Base-by-base conservation (phyloP, 768 basidiomycete genomes). In the Tylopilus plumbeoviolaceoides region DNA sequence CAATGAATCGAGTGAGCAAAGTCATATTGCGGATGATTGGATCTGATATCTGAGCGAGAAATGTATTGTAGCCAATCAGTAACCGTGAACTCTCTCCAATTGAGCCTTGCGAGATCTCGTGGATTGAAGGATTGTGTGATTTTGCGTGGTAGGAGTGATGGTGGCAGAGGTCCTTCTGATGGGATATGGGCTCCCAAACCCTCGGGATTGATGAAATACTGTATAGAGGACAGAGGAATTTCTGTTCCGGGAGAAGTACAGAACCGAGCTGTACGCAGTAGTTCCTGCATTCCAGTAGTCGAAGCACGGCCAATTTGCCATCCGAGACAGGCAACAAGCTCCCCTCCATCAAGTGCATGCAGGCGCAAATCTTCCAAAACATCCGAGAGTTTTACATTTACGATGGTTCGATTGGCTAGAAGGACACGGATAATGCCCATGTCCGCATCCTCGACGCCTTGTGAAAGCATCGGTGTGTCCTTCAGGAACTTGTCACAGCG, bases 61-160 rank as follows among this genome's bases (percentile, higher is more conserved):
- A 97, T 71, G 68, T 86, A 78, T 17, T 71, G 70, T 48, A 95
- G 59, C 91, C 94, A 98, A 15, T 91, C 82, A 7, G 78, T 64
- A 20, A 94, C 65, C 0, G 80, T 76, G 7, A 98, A 73, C 63
- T 97, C 91, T 21, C 73, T 72, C 89, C 93, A 95, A 3, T 81
- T 82, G 56, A 98, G 90, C 7, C 80, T 73, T 5, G 69, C 56
- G 6, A 95, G 71, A 18, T 77, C 73, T 3, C 75, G 73, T 0
- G 78, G 60, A 7, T 78, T 66, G 54, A 94, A 78, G 15, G 77
- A 67, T 54, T 82, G 83, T 58, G 50, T 58, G 36, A 59, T 36
- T 44, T 44, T 47, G 7, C 36, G 14, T 15, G 57, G 51, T 21
- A 58, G 39, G 38, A 58, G 57, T 20, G 42, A 43, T n/a, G 12